Percentiles rank a stretch among this genome's conserved stretches.
Evolutionary conservation across 176 grass and related monocot species (phyloP).

Genomic region (Otatea glauca): DNA sequence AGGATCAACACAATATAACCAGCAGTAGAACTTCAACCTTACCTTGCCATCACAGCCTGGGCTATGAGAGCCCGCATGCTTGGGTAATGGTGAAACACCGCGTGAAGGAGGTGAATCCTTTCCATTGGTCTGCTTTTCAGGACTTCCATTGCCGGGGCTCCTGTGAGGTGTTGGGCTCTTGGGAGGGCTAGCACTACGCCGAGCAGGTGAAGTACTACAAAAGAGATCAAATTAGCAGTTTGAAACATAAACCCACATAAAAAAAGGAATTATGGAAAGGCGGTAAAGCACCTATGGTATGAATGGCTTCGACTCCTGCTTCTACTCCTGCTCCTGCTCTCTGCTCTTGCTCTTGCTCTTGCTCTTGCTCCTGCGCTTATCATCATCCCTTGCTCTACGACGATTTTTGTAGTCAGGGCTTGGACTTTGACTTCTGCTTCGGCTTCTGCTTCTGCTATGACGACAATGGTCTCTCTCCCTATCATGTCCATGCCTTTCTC

Average conservation of each 20-base stretch:
- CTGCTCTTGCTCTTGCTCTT: constrained; percentile 35
- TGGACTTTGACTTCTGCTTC: constrained; percentile 33
- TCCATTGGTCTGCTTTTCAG: constrained; percentile 43
- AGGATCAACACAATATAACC: not conserved
- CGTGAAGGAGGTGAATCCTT: constrained; percentile 46
- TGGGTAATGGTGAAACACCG: constrained; percentile 51
- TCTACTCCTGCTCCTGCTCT: constrained; percentile 27
- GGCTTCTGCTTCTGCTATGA: constrained; percentile 34
- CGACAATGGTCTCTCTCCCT: constrained; percentile 59
- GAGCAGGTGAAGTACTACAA: constrained; percentile 67
- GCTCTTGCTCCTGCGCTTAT: constrained; percentile 35
- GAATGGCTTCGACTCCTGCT: constrained; percentile 51
- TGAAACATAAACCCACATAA: constrained; percentile 4
- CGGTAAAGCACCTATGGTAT: constrained; percentile 51
- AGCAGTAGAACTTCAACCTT: constrained; percentile 7
- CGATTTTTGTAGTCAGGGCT: constrained; percentile 43
- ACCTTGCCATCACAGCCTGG: constrained; percentile 46
- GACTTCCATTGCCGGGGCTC: constrained; percentile 46
- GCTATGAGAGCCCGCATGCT: constrained; percentile 40
- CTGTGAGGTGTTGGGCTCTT: constrained; percentile 52
- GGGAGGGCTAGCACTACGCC: constrained; percentile 56
- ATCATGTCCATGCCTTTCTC: constrained; percentile 57
- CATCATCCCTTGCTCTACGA: constrained; percentile 23
- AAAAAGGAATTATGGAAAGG: not conserved
- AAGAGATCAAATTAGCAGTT: constrained; percentile 21